Evolutionary conservation across 2,329 filamentous ascomycete genomes (phyloP).

Genomic region (Alternaria burnsii): DNA sequence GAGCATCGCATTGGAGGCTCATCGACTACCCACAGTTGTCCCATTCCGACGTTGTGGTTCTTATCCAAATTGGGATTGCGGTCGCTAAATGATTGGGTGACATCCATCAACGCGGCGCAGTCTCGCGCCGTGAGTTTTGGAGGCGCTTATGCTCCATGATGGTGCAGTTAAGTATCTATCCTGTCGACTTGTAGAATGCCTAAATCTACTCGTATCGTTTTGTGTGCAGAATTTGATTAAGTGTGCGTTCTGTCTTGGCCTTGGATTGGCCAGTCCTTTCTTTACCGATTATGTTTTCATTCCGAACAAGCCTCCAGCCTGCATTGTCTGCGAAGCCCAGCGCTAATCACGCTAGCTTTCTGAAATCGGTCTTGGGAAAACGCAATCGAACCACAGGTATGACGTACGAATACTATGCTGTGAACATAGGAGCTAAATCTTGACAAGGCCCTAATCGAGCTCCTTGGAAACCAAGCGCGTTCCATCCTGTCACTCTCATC

Average conservation of each 20-base stretch:
- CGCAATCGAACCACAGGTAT: too few relatives aligned
- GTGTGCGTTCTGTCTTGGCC: not conserved
- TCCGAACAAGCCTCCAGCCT: too few relatives aligned
- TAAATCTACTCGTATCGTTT: not conserved
- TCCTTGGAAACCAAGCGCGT: slow-evolving; percentile 28
- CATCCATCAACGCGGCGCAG: slow-evolving; percentile 8
- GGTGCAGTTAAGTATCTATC: slow-evolving; percentile 14
- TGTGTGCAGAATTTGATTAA: too few relatives aligned
- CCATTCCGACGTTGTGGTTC: slow-evolving; percentile 1
- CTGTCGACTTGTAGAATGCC: slow-evolving; percentile 7
- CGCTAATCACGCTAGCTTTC: too few relatives aligned
- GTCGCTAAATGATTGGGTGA: slow-evolving; percentile 17
- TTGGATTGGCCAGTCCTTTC: too few relatives aligned
- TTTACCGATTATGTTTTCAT: too few relatives aligned
- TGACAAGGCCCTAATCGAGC: too few relatives aligned
- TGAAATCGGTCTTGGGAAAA: too few relatives aligned
- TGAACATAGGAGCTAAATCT: too few relatives aligned
- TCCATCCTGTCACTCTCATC: slow-evolving; percentile 7
- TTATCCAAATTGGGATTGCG: slow-evolving; percentile 2
- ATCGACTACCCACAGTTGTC: not conserved
- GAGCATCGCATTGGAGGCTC: slow-evolving; percentile 3
- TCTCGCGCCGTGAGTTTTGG: slow-evolving; percentile 14
- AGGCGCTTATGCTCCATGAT: slow-evolving; percentile 13
- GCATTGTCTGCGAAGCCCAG: too few relatives aligned
- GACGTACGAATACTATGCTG: too few relatives aligned